Conservation (phyloP, 2,329 filamentous ascomycete genomes). For the Diaporthe aspalathi region DNA sequence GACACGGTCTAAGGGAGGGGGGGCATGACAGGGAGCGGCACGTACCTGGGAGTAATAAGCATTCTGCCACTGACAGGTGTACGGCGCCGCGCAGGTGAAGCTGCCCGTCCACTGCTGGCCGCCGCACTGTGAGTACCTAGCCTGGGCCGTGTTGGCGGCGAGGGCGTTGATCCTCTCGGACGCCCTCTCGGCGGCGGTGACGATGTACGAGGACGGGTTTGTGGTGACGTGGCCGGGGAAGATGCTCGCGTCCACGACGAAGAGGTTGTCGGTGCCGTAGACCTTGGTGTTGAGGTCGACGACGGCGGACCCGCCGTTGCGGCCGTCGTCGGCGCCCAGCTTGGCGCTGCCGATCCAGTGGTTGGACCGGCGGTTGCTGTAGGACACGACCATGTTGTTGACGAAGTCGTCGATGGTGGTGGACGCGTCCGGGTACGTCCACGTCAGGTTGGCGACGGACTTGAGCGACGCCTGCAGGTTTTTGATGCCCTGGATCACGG, state of each 20-base stretch:
- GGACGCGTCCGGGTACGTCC: conserved; percentile 64
- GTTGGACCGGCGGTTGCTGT: conserved; percentile 37
- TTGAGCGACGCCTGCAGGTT: conserved; percentile 66
- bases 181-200: conserved; percentile 36
- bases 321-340: conserved; percentile 39
- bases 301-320: conserved; percentile 37
- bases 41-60: conserved; percentile 34
- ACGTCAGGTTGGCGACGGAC: conserved; percentile 65
- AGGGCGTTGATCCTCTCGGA: conserved; percentile 37
- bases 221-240: conserved; percentile 38
- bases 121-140: conserved; percentile 32
- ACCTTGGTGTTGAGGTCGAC: conserved; percentile 39
- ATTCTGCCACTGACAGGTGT: conserved; percentile 31
- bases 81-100: conserved; percentile 25
- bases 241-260: conserved; percentile 39
- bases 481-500: conserved; percentile 74
- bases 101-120: conserved; percentile 28
- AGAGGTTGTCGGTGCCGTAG: conserved; percentile 40
- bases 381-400: conserved; percentile 48
- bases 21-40: not conserved
- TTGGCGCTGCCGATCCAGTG: conserved; percentile 40
- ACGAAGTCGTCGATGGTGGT: conserved; percentile 68
- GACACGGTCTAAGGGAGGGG: not conserved
- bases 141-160: conserved; percentile 11
- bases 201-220: conserved; percentile 38